Percentiles rank a stretch among this genome's conserved stretches.
Evolutionary conservation across 2,329 filamentous ascomycete genomes (phyloP).

Genomic region (Fusarium pseudograminearum): DNA sequence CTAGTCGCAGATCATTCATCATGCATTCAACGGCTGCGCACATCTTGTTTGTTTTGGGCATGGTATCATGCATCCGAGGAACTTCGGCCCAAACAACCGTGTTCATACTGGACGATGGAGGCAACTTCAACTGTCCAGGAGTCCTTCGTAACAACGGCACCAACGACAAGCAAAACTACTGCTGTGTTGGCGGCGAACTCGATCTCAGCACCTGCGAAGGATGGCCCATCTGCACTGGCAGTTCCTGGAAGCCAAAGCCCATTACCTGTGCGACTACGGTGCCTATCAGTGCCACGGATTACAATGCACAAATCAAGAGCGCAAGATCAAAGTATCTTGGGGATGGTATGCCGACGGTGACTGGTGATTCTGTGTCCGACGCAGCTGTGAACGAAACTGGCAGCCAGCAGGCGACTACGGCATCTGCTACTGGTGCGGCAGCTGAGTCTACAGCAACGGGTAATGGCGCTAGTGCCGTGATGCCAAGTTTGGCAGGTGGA

Average conservation of each 20-base stretch:
- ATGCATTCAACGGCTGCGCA: not conserved
- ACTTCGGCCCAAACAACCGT: not conserved
- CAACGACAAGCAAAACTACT: not conserved
- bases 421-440: not conserved
- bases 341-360: not conserved
- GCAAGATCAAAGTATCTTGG: slow-evolving; percentile 18
- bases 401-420: not conserved
- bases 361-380: not conserved
- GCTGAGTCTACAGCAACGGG: not conserved
- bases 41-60: not conserved
- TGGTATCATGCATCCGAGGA: not conserved
- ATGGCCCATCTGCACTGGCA: slow-evolving; percentile 27
- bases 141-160: not conserved
- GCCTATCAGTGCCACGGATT: slow-evolving; percentile 8
- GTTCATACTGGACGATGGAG: not conserved
- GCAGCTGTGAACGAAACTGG: not conserved
- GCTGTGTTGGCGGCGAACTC: slow-evolving; percentile 22
- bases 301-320: slow-evolving; percentile 9
- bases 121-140: slow-evolving; percentile 5
- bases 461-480: not conserved
- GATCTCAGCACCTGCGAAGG: slow-evolving; percentile 24
- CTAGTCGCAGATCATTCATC: not conserved
- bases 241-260: slow-evolving; percentile 1
- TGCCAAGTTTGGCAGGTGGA: not conserved
- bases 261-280: slow-evolving; percentile 10